These are phyloP conservation scores for Blastocystis sp. DNA, from an alignment of 352 stramenopile species.

Conservation along the genomic window DNA sequence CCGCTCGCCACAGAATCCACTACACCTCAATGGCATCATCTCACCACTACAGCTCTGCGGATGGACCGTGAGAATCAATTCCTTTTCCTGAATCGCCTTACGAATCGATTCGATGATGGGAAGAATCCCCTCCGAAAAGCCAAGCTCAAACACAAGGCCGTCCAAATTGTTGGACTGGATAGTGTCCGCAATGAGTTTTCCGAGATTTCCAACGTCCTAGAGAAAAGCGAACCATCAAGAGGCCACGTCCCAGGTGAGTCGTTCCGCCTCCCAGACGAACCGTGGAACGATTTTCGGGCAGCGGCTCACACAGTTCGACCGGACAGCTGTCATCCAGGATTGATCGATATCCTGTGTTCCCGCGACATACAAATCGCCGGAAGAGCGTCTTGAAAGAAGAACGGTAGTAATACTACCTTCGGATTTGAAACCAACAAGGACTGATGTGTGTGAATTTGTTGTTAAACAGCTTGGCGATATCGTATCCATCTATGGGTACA, in stretches of 20 bases:
- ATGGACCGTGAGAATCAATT: constrained; percentile 21
- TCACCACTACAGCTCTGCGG: not conserved
- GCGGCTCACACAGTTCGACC: not conserved
- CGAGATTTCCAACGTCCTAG: not conserved
- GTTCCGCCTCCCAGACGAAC: constrained; percentile 19
- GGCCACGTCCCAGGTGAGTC: not conserved
- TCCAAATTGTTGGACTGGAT: constrained; percentile 27
- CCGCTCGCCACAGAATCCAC: not conserved
- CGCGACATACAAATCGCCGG: not conserved
- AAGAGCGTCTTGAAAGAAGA: not conserved
- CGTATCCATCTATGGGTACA: constrained; percentile 30
- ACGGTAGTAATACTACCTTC: not conserved
- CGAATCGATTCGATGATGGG: not conserved
- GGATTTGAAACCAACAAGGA: constrained; percentile 40
- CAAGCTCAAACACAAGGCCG: constrained; percentile 46
- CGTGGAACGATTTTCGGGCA: constrained; percentile 31
- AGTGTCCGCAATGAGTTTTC: not conserved
- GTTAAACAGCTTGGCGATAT: constrained; percentile 16
- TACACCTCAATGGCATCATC: not conserved
- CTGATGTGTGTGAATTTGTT: constrained; percentile 53
- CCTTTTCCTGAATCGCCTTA: not conserved
- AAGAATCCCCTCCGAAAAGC: not conserved
- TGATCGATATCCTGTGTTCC: constrained; percentile 28
- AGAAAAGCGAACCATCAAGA: not conserved
- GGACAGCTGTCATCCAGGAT: not conserved